These are phyloP conservation scores for Sphaerulina vaccinii DNA, from an alignment of 2,329 filamentous ascomycete species.

Conservation along the genomic window DNA sequence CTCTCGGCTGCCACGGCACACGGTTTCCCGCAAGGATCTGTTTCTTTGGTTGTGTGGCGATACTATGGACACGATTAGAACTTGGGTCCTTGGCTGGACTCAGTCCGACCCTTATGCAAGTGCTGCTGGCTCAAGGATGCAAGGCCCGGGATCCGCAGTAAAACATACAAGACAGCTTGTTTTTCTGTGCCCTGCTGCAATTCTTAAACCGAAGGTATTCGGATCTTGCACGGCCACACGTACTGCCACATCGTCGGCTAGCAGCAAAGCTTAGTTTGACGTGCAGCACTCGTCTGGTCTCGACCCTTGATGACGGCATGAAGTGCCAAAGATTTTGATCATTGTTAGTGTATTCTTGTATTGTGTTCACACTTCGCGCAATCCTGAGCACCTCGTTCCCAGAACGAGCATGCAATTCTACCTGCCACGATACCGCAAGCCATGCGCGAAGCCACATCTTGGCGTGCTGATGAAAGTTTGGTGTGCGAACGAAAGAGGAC, in stretches of 20 bases:
- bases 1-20: constrained; percentile 25
- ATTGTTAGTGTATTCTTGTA: not conserved
- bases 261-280: not conserved
- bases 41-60: constrained; percentile 18
- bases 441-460: too few relatives aligned
- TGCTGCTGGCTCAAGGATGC: not conserved
- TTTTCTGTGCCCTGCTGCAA: not conserved
- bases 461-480: too few relatives aligned
- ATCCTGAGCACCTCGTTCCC: not conserved
- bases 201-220: not conserved
- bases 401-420: not conserved
- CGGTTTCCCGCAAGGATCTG: constrained; percentile 16
- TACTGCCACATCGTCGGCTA: not conserved
- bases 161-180: not conserved
- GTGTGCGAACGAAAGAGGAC: too few relatives aligned
- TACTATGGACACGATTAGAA: constrained; percentile 8
- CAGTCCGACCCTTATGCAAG: not conserved
- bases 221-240: not conserved
- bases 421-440: too few relatives aligned
- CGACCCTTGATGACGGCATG: not conserved
- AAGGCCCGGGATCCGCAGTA: constrained; percentile 9
- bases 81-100: constrained; percentile 17
- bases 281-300: not conserved
- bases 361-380: not conserved
- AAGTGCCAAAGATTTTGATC: not conserved